Base-by-base conservation (phyloP, 257 asterid genomes). In the Solanum appendiculatum region DNA sequence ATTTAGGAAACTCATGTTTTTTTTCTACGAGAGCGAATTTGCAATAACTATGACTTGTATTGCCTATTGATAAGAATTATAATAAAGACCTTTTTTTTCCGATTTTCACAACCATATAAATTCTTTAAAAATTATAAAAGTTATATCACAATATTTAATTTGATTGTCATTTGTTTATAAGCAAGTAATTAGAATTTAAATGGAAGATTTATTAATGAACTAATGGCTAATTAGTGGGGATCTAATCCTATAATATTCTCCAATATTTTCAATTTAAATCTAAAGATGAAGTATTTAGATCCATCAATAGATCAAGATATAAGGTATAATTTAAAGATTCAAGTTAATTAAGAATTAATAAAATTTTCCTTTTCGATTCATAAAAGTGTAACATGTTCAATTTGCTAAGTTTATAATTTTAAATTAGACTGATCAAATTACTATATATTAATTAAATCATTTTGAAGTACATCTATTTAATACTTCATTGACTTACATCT, bases 91-190 rank as follows among this genome's bases (percentile, higher is more conserved):
- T n/a, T n/a, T n/a, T n/a, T n/a, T n/a, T n/a, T n/a, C n/a, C n/a
- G n/a, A n/a, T n/a, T n/a, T n/a, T n/a, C n/a, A n/a, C n/a, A n/a
- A n/a, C n/a, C n/a, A n/a, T n/a, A n/a, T n/a, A n/a, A n/a, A n/a
- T n/a, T n/a, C n/a, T n/a, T n/a, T n/a, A n/a, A n/a, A n/a, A 18
- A 58, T 23, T 21, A 14, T 9, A 60, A 60, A 60, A 13, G 10
- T 60, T 4, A n/a, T n/a, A 23, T n/a, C 15, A 0, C 7, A 0
- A 60, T 60, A 60, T 60, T n/a, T 10, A 60, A n/a, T 31, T 0
- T 23, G 0, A 20, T 5, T 58, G 0, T 3, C 21, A 58, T 58
- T 58, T 21, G 13, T 9, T 58, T 58, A 54, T 54, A 54, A 54
- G n/a, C 63, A 54, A 54, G 23, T 27, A 60, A 60, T 9, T n/a